Base-by-base conservation (phyloP, 768 basidiomycete species). In the Kondoa subrosea region DNA sequence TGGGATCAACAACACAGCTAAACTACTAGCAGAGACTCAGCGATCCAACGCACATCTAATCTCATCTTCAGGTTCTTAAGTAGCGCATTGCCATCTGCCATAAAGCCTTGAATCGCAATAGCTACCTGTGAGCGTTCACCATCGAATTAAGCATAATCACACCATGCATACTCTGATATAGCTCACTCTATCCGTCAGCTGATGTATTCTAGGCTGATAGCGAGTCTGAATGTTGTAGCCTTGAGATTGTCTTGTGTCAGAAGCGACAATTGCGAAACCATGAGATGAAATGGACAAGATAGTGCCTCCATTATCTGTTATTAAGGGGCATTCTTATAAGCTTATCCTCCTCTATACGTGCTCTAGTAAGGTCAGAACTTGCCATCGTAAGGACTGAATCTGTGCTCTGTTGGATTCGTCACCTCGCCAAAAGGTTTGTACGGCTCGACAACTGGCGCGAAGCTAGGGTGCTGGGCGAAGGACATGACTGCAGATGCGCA, bases 181-280 rank as follows among this genome's bases (percentile, higher is more conserved):
- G 34, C 15, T 32, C 29, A 57, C 34, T 26, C 69, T 67, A 34
- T 66, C 67, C 17, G 71, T 71, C 89, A 99, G 78, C 80, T 84
- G 82, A 79, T 91, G 95, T 68, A 96, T 91, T 78, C 96, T 93
- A 57, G 91, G 86, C 4, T 91, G 91, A 77, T 95, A 96, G 77
- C 93, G 83, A 69, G 93, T 95, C 81, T 99, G 93, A 77, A 99
- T 99, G 76, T 81, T 88, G 79, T 89, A 97, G n/a, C 93, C 93
- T 76, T 92, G 88, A 72, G 86, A 90, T 80, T 97, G 95, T 67
- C 93, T 81, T 57, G 93, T 99, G 79, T 99, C 93, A 64, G 91
- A 89, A 3, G 95, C 92, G 74, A 96, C 88, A 76, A 97, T 91
- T 69, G 83, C 83, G 77, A 97, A 97, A 77, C 91, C 88, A 58